phyloP scores from a whole-genome alignment of 129 eudicot genomes.

The Chrysanthemum seticuspe region DNA sequence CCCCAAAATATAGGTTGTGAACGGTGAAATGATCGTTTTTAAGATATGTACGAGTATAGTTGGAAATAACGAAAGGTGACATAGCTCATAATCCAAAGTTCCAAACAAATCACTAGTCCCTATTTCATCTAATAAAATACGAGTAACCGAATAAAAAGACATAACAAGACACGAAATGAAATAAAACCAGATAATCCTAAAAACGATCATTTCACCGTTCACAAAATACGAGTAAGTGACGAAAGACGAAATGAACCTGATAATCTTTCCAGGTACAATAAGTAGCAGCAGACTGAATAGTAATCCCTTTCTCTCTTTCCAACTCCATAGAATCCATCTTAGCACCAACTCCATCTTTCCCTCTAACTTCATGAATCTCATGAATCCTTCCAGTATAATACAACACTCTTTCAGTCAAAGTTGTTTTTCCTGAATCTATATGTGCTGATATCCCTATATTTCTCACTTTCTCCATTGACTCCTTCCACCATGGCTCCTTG shows the following conservation, averaged over 20 bases:
- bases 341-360: slow-evolving; percentile 96
- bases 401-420: slow-evolving; percentile 83
- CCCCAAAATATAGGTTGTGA: no score
- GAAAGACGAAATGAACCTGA: background rate
- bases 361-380: slow-evolving; percentile 96
- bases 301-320: slow-evolving; percentile 95
- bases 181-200: no score
- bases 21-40: no score
- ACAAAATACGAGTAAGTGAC: no score
- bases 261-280: slow-evolving; percentile 88
- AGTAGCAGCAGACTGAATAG: slow-evolving; percentile 96
- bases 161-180: no score
- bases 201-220: no score
- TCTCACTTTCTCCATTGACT: slow-evolving; percentile 73
- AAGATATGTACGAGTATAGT: no score
- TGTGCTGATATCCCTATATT: slow-evolving; percentile 97
- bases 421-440: slow-evolving; percentile 94
- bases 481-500: slow-evolving; percentile 79
- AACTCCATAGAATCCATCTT: slow-evolving; percentile 99
- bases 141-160: no score
- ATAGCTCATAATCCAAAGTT: no score
- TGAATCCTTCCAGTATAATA: slow-evolving; percentile 91
- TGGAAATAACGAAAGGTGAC: no score
- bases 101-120: no score
- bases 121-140: no score